Percentiles rank a stretch among this genome's conserved stretches.
Conservation (phyloP, 805 yeast genomes). For the Saturnispora saitoi region DNA sequence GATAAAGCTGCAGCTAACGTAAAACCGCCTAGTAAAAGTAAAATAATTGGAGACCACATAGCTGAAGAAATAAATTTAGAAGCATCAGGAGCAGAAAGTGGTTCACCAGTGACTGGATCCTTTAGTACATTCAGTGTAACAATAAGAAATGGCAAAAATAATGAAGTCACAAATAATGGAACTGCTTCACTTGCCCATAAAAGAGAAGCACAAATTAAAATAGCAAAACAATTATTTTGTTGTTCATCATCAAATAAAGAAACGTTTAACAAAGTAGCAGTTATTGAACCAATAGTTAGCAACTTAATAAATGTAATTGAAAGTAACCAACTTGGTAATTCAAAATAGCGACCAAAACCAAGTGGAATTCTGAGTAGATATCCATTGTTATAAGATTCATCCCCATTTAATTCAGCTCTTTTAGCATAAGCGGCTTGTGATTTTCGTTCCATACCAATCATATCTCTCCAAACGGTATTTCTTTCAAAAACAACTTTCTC, state of each 20-base stretch:
- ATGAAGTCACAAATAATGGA: conserved; percentile 84
- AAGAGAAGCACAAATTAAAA: conserved; percentile 70
- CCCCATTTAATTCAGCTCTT: conserved; percentile 18
- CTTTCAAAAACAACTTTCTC: conserved; percentile 97
- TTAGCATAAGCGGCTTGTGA: conserved; percentile 59
- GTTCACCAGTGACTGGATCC: conserved; percentile 39
- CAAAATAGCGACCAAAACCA: conserved; percentile 24
- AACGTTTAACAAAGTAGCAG: conserved; percentile 39
- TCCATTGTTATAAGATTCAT: conserved; percentile 9
- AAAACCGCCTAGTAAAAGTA: conserved; percentile 87
- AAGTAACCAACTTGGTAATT: conserved; percentile 29
- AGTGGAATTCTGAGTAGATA: conserved; percentile 20
- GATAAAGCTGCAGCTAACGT: conserved; percentile 91
- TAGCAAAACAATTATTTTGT: conserved; percentile 73
- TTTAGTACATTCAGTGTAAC: conserved; percentile 65
- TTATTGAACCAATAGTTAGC: conserved; percentile 38
- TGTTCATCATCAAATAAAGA: conserved; percentile 57
- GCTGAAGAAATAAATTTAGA: conserved; percentile 69
- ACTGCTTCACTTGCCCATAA: conserved; percentile 95
- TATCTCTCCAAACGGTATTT: conserved; percentile 95
- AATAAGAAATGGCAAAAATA: conserved; percentile 72
- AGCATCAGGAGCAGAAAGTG: conserved; percentile 59
- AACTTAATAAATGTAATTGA: conserved; percentile 37
- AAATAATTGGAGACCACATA: conserved; percentile 94
- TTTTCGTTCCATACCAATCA: conserved; percentile 84